Conservation (phyloP, 169 alveolate species). For the Eimeria praecox region DNA sequence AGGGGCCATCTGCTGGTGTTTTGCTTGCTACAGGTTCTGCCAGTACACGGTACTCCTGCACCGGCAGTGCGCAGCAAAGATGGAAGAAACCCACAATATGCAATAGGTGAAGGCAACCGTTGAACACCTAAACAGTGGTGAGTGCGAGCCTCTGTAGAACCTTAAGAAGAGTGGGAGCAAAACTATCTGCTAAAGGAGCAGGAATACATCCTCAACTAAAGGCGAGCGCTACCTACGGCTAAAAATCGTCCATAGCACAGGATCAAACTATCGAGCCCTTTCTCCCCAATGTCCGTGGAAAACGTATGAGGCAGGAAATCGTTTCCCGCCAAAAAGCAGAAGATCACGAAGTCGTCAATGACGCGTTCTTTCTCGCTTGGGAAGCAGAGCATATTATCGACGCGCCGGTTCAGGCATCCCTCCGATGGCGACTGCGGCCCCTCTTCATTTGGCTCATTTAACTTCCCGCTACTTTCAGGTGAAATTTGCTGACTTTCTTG, state of each 20-base stretch:
- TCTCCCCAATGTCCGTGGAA: slow-evolving; percentile 91
- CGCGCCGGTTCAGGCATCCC: neutral
- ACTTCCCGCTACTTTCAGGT: neutral
- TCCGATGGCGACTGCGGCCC: neutral
- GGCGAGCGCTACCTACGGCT: slow-evolving; percentile 49
- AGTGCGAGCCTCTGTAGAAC: neutral
- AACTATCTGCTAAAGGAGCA: neutral
- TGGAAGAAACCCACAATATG: neutral
- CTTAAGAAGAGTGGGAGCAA: neutral
- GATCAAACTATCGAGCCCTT: slow-evolving; percentile 93
- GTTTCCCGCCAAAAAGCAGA: slow-evolving; percentile 91
- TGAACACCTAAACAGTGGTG: neutral
- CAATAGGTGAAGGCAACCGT: neutral
- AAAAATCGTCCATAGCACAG: slow-evolving; percentile 63
- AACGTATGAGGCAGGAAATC: slow-evolving; percentile 96
- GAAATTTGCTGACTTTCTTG: neutral
- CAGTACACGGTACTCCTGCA: slow-evolving; percentile 45
- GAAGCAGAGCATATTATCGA: neutral
- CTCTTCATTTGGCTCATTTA: neutral
- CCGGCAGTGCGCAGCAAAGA: slow-evolving; percentile 9
- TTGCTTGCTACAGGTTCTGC: slow-evolving; percentile 33
- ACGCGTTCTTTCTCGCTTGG: slow-evolving; percentile 77
- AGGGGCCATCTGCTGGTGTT: slow-evolving; percentile 75
- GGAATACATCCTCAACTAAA: neutral
- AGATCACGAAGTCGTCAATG: slow-evolving; percentile 84